Base-by-base conservation (phyloP, 2,329 filamentous ascomycete genomes). In the Diplodia scrobiculata region DNA sequence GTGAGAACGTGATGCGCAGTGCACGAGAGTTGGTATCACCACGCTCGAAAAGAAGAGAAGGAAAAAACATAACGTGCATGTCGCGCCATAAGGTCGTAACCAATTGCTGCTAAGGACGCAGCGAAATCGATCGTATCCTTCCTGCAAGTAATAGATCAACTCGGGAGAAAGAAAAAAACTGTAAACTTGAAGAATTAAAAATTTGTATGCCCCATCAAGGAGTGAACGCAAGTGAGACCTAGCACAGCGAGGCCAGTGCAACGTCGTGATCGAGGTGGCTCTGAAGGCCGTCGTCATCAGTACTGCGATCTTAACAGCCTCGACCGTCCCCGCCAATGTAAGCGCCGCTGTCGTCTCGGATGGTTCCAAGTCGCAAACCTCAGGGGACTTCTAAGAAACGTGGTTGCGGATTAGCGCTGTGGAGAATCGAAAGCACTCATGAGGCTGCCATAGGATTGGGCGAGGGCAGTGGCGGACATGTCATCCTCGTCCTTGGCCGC, bases 41-140 rank as follows among this genome's bases (percentile, higher is more conserved):
- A 41, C 25, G 29, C 25, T 27, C 41, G 19, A 11, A 29, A 38
- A 53, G 60, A 63, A 53, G n/a, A 48, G 59, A 38, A 52, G 3
- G 10, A 52, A 52, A 63, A 63, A 53, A 52, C 47, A 53, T 63
- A 63, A 63, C 60, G 48, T 63, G 50, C 60, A 63, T 63, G 60
- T 48, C 60, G 48, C 48, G 60, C 60, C 60, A n/a, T 63, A 36
- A 63, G 60, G 60, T 63, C 60, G 32, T 63, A 63, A 63, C 45
- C 47, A 62, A 50, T 47, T 48, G 55, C 25, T 19, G 25, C 21
- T 51, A 45, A 45, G 48, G 41, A 63, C 19, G 47, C 32, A 63
- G 45, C 58, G 19, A 19, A 34, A 29, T 62, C 58, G 41, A 63
- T 53, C 48, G 17, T 53, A 25, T 51, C 47, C 19, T 63, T 47